Base-by-base conservation (phyloP, 2,329 filamentous ascomycete species). In the Byssochlamys sp. region DNA sequence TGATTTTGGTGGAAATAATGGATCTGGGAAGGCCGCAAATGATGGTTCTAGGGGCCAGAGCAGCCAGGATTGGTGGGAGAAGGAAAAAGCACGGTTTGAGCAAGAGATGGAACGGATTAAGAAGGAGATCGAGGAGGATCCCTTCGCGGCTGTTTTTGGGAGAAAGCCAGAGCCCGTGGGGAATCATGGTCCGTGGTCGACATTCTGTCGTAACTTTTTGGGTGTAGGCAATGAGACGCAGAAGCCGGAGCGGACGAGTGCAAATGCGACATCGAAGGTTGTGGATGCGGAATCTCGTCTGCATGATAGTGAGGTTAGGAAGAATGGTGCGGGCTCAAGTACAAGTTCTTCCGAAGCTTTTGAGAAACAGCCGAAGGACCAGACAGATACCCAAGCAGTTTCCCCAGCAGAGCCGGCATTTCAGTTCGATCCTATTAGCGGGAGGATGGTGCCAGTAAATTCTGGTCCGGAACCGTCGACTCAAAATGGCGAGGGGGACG, bases 401-500 rank as follows among this genome's bases (percentile, higher is more conserved):
- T 27, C 57, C 48, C 27, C 26, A 26, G 54, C 48, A 11, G 53
- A 57, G 27, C 57, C 58, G 27, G 55, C 61, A 51, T 67, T 70
- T 57, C 65, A 70, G 54, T 77, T 75, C 59, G 75, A 77, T 48
- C 75, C 75, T 7, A 72, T 77, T 33, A 73, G 68, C 57, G 72
- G 73, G 31, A 69, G 73, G 25, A 77, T 77, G 70, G 64, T 71
- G 6, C 69, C 65, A 2, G 62, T 61, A 53, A 52, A 58, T 53
- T 45, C 57, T 28, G 10, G 45, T 19, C 49, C 49, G 9, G 45
- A 54, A 55, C 27, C 55, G 29, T n/a, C 54, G 54, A 7, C 53
- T 33, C 14, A 60, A 50, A 12, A 31, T 53, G 11, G 3, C 10
- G 11, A 5, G 27, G 14, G 52, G n/a, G 19, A 26, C 25, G 26